Evolutionary conservation across 805 yeast species (phyloP).

Genomic region (Clavispora vitiphila): DNA sequence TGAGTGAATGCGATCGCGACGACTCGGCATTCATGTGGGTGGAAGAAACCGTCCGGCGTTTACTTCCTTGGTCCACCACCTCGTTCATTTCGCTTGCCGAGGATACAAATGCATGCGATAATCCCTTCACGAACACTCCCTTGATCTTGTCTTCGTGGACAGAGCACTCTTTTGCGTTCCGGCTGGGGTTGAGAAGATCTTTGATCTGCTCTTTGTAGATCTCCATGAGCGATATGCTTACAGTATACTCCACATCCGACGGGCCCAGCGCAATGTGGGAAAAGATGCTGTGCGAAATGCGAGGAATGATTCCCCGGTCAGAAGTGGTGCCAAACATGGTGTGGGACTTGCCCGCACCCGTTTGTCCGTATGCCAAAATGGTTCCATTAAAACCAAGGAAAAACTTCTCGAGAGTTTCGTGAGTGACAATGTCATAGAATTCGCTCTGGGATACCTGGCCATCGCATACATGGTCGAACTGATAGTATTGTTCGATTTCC

Average conservation of each 20-base stretch:
- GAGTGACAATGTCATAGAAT: constrained; percentile 54
- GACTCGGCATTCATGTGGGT: constrained; percentile 71
- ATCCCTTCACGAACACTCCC: constrained; percentile 69
- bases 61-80: constrained; percentile 55
- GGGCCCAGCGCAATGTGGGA: constrained; percentile 43
- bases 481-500: constrained; percentile 34
- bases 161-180: constrained; percentile 29
- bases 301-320: constrained; percentile 61
- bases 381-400: constrained; percentile 75
- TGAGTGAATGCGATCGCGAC: constrained; percentile 77
- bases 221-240: constrained; percentile 73
- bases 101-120: constrained; percentile 57
- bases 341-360: constrained; percentile 72
- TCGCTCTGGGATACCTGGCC: constrained; percentile 48
- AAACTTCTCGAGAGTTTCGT: constrained; percentile 63
- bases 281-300: constrained; percentile 65
- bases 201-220: constrained; percentile 72
- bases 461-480: constrained; percentile 64
- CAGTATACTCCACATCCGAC: constrained; percentile 54
- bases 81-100: constrained; percentile 53
- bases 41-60: constrained; percentile 49
- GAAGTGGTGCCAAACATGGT: constrained; percentile 65
- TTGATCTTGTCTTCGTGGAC: constrained; percentile 60
- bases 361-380: constrained; percentile 73
- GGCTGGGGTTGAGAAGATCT: constrained; percentile 52